Percentiles rank a stretch among this genome's conserved stretches.
phyloP scores from a whole-genome alignment of 2,329 filamentous ascomycete genomes.

The Aspergillus phoenicis region DNA sequence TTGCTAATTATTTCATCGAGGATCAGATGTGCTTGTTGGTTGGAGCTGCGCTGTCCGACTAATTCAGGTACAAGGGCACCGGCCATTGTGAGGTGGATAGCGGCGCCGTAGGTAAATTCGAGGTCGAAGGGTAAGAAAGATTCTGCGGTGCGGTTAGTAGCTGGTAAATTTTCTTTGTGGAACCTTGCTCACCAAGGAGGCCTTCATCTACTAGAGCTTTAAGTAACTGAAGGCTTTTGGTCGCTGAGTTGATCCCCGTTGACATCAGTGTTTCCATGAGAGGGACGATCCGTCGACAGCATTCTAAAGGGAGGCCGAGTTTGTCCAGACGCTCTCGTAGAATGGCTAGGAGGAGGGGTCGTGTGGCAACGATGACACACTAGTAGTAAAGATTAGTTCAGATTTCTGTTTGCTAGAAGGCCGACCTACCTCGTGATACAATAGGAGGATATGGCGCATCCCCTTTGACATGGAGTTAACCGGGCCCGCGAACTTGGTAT shows the following conservation, averaged over 20 bases:
- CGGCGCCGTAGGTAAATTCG: conserved; percentile 42
- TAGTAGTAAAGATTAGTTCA: conserved; percentile 17
- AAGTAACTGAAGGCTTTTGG: conserved; percentile 1
- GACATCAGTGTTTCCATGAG: conserved; percentile 3
- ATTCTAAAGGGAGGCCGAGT: neutral
- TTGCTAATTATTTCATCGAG: conserved; percentile 40
- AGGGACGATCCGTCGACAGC: neutral
- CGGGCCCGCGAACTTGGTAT: conserved; percentile 33
- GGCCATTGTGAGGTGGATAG: conserved; percentile 43
- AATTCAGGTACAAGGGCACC: conserved; percentile 37
- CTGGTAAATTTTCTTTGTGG: neutral
- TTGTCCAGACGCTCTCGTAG: conserved; percentile 7
- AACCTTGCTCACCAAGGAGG: conserved; percentile 2
- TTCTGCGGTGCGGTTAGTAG: conserved; percentile 27
- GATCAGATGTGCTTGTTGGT: conserved; percentile 29
- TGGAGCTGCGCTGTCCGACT: neutral
- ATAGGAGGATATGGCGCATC: conserved; percentile 40
- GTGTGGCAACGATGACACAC: conserved; percentile 9
- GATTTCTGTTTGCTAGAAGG: neutral
- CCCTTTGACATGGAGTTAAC: conserved; percentile 40
- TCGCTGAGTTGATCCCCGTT: conserved; percentile 5
- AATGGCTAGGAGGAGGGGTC: conserved; percentile 7
- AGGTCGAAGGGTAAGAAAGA: conserved; percentile 43
- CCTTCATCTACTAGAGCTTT: neutral
- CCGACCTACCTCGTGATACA: conserved; percentile 43